Evolutionary conservation across 345 rosid genomes (phyloP).

Genomic region (Eucalyptus guilfoylei): DNA sequence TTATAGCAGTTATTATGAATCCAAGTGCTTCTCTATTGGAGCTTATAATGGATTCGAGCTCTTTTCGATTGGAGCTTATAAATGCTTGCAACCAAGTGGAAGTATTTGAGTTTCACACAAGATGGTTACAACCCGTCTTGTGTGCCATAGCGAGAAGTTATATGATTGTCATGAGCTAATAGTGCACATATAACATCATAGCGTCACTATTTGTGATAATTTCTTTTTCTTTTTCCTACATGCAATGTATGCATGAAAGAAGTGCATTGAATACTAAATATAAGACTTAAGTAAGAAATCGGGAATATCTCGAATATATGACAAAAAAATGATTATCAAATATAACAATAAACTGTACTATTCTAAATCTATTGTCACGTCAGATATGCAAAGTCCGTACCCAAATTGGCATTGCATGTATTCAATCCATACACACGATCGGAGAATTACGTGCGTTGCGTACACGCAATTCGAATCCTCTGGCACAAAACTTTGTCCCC

Average conservation of each 20-base stretch:
- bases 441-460: not conserved
- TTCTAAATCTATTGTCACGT: not conserved
- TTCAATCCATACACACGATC: not conserved
- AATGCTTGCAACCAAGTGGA: no score
- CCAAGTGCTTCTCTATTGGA: not conserved
- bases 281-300: no score
- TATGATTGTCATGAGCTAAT: not conserved
- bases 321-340: not conserved
- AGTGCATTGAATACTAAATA: not conserved
- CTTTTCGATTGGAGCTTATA: no score
- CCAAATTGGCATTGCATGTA: not conserved
- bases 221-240: not conserved
- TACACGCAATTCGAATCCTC: not conserved
- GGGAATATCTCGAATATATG: not conserved
- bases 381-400: not conserved
- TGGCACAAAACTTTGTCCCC: not conserved
- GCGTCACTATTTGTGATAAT: not conserved
- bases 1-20: not conserved
- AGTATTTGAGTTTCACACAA: not conserved
- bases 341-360: no score
- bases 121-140: not conserved
- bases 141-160: not conserved
- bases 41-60: no score
- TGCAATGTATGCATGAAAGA: no score
- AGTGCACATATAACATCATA: fast-evolving